Conservation (phyloP, 495 filamentous ascomycete genomes). For the Penicillium mononematosum region DNA sequence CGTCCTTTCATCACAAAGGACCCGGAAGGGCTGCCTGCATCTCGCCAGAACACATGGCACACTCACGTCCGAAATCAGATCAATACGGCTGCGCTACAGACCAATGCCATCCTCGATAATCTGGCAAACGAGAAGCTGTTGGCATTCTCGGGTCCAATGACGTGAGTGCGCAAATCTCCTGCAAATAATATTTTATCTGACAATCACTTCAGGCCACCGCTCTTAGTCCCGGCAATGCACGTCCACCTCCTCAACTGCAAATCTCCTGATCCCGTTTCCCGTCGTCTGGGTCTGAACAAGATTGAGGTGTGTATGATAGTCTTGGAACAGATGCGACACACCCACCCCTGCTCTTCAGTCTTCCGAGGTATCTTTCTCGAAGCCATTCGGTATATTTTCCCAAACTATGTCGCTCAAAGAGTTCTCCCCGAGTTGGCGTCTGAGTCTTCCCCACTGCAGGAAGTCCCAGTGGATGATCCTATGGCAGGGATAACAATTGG, state of each 20-base stretch:
- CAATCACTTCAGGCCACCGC: constrained; percentile 29
- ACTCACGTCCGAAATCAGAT: constrained; percentile 2
- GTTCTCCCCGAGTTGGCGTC: constrained; percentile 2
- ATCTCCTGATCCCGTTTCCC: constrained; percentile 26
- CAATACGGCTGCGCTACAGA: constrained; percentile 4
- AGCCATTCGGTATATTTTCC: constrained; percentile 33
- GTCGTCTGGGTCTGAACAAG: constrained; percentile 40
- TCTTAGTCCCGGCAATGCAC: constrained; percentile 44
- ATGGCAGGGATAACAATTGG: constrained; percentile 6
- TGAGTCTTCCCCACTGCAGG: not conserved
- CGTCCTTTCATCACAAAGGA: constrained; percentile 20
- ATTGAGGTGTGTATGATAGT: constrained; percentile 44
- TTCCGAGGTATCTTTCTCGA: constrained; percentile 35
- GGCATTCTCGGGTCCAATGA: constrained; percentile 23
- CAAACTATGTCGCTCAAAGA: constrained; percentile 16
- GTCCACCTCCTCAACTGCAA: constrained; percentile 40
- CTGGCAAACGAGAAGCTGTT: constrained; percentile 4
- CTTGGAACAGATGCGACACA: constrained; percentile 38
- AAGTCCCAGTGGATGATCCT: not conserved
- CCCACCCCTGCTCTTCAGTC: constrained; percentile 35
- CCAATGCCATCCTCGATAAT: constrained; percentile 9
- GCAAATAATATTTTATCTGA: not conserved
- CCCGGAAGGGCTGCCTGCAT: constrained; percentile 21
- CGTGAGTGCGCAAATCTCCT: constrained; percentile 24
- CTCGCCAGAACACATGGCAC: constrained; percentile 15